Evolutionary conservation across 352 stramenopile species (phyloP).

Genomic region (Globisporangium alternatum): DNA sequence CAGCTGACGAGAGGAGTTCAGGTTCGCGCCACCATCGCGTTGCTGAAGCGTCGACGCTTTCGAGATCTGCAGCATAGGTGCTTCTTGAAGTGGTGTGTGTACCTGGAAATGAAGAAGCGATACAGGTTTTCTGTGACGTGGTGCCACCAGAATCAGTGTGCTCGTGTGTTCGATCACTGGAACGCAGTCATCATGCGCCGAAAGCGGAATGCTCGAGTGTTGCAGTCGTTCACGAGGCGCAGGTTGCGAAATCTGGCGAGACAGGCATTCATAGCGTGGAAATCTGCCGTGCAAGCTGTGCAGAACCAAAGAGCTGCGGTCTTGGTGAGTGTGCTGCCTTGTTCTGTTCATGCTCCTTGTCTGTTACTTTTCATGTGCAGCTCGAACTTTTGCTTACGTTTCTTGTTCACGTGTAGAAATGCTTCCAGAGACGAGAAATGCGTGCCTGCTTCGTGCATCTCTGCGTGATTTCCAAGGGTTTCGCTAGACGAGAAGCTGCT

Average conservation of each 20-base stretch:
- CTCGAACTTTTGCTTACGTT: neutral
- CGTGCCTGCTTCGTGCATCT: neutral
- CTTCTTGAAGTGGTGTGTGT: slow-evolving; percentile 7
- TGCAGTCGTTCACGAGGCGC: neutral
- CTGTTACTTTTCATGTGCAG: neutral
- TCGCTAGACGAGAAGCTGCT: neutral
- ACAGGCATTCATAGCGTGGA: neutral
- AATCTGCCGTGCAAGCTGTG: neutral
- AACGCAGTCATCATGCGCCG: neutral
- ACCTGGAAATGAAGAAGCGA: slow-evolving; percentile 9
- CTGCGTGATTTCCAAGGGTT: neutral
- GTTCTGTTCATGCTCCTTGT: neutral
- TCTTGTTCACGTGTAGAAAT: neutral
- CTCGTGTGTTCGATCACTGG: slow-evolving; percentile 6
- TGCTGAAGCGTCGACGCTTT: neutral
- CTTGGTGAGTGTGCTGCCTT: neutral
- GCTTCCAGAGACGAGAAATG: neutral
- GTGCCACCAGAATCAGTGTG: slow-evolving; percentile 1
- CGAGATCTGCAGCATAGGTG: neutral
- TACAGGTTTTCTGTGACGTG: neutral
- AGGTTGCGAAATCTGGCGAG: neutral
- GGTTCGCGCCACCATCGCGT: neutral
- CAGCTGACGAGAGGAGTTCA: neutral
- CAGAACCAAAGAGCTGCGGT: neutral
- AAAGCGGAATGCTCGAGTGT: neutral